phyloP scores from a whole-genome alignment of 2,329 filamentous ascomycete species.

The Fusarium sp. region DNA sequence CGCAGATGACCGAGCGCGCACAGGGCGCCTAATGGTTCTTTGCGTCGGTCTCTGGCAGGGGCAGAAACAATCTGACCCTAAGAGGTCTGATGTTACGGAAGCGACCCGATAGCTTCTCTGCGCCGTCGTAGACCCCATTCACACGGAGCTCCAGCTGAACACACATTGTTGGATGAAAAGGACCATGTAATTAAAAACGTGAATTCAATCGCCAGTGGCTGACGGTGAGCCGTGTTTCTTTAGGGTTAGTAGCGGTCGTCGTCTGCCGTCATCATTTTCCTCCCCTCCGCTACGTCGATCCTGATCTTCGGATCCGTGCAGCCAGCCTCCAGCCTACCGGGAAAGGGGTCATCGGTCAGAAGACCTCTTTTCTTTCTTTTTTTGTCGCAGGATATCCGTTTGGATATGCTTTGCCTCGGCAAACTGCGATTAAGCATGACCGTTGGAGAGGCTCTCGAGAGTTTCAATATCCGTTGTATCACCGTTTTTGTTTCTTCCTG shows the following conservation, averaged over 20 bases:
- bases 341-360: constrained; percentile 41
- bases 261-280: constrained; percentile 42
- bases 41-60: constrained; percentile 16
- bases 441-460: constrained; percentile 1
- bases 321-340: constrained; percentile 39
- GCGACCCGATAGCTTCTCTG: constrained; percentile 36
- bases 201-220: constrained; percentile 13
- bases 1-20: constrained; percentile 49
- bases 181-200: constrained; percentile 12
- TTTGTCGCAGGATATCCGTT: constrained; percentile 18
- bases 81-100: constrained; percentile 26
- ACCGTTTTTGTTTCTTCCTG: not conserved
- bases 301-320: constrained; percentile 46
- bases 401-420: constrained; percentile 18
- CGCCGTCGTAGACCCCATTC: constrained; percentile 18
- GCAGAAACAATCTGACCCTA: constrained; percentile 11
- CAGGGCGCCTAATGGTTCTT: constrained; percentile 41
- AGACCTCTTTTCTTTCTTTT: constrained; percentile 19
- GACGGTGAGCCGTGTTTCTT: constrained; percentile 36
- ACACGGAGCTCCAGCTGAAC: constrained; percentile 4
- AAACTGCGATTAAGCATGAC: constrained; percentile 4
- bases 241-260: constrained; percentile 23
- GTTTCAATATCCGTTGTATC: constrained; percentile 3
- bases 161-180: constrained; percentile 3
- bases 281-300: constrained; percentile 42